Evolutionary conservation across 2,329 filamentous ascomycete genomes (phyloP).

Genomic region (Blastomyces parvus): DNA sequence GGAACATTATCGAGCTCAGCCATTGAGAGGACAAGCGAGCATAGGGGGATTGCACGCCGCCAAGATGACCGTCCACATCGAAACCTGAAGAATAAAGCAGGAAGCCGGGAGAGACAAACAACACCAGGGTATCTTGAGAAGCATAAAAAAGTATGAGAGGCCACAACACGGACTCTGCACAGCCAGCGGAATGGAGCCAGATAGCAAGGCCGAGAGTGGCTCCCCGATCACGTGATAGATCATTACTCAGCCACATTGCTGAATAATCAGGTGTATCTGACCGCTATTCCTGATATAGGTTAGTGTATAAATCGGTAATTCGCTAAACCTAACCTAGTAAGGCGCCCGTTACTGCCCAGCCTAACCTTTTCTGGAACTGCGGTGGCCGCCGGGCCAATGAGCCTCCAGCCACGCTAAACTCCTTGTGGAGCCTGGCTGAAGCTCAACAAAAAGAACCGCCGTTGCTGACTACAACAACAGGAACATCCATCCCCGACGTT

Average conservation of each 20-base stretch:
- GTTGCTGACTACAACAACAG: not conserved
- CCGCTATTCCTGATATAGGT: not conserved
- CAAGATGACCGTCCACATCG: conserved; percentile 23
- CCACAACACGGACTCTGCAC: not conserved
- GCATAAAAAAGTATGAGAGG: not conserved
- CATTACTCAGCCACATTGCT: not conserved
- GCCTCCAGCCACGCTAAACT: not conserved
- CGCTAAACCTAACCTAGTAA: not conserved
- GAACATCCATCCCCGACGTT: not conserved
- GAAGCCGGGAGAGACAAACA: conserved; percentile 2
- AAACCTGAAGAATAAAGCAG: conserved; percentile 11
- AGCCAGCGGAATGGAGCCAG: not conserved
- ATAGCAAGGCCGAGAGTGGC: not conserved
- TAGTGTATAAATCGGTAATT: not conserved
- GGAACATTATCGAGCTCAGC: conserved; percentile 28
- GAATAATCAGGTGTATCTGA: not conserved
- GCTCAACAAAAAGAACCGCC: conserved; percentile 4
- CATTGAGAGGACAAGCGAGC: conserved; percentile 34
- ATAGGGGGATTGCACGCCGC: conserved; percentile 23
- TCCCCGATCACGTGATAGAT: not conserved
- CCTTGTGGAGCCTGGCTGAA: not conserved
- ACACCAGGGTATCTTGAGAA: conserved; percentile 15
- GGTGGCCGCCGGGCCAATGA: not conserved
- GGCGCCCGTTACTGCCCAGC: not conserved
- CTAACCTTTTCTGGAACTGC: not conserved